Evolutionary conservation across 257 asterid genomes (phyloP).

Genomic region (Capsicum pubescens): DNA sequence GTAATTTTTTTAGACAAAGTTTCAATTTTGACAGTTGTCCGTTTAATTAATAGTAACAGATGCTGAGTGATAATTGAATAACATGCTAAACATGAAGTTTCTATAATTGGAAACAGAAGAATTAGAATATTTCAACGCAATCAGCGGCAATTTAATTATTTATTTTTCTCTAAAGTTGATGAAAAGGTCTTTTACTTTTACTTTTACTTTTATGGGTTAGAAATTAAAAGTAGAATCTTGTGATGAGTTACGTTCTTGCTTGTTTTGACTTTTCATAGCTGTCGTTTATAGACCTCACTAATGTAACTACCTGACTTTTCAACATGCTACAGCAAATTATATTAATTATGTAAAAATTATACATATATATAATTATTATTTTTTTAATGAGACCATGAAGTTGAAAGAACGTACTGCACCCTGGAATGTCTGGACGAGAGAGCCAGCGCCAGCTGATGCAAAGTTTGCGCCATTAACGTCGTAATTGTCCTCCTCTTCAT

Average conservation of each 20-base stretch:
- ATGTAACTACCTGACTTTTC: neutral
- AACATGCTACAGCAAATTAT: neutral
- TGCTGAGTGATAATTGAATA: neutral
- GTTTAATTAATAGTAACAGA: neutral
- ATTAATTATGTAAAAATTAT: neutral
- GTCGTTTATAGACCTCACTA: neutral
- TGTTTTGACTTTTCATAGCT: neutral
- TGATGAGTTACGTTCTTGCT: neutral
- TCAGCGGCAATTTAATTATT: neutral
- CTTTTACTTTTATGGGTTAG: neutral
- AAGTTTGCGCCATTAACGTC: slow-evolving; percentile 55
- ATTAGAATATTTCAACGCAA: slow-evolving; percentile 17
- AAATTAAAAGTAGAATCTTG: neutral
- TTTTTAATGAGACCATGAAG: neutral
- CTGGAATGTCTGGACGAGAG: slow-evolving; percentile 52
- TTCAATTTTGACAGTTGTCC: neutral
- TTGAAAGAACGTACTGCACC: slow-evolving; percentile 51
- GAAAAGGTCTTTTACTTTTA: neutral
- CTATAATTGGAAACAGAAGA: neutral
- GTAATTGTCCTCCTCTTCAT: slow-evolving; percentile 20
- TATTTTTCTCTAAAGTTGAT: neutral
- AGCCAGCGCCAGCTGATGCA: slow-evolving; percentile 83
- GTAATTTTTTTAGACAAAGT: neutral
- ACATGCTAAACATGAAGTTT: neutral
- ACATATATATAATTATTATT: too few relatives aligned